phyloP scores from a whole-genome alignment of 179 eudicot genomes.

The Silene coronaria region DNA sequence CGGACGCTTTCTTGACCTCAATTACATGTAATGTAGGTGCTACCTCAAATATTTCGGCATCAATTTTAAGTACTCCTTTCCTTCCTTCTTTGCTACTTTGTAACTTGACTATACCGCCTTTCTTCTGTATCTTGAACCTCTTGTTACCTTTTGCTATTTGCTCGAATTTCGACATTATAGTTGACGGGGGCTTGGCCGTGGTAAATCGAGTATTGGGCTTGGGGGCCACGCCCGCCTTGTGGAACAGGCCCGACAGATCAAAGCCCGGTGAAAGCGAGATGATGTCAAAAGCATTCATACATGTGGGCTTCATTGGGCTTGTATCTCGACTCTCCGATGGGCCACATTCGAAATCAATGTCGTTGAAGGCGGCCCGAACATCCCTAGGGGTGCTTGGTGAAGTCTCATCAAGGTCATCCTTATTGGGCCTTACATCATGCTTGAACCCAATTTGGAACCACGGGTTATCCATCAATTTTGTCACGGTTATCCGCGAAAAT shows the following conservation, averaged over 20 bases:
- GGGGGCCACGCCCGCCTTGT: conserved; percentile 19
- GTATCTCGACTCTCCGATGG: conserved; percentile 2
- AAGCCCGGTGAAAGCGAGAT: conserved; percentile 68
- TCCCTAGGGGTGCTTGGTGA: conserved; percentile 39
- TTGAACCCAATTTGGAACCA: conserved; percentile 64
- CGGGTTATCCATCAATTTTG: conserved; percentile 44
- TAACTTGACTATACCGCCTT: conserved; percentile 50
- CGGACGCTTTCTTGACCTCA: conserved; percentile 65
- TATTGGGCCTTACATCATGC: conserved; percentile 14
- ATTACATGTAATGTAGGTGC: conserved; percentile 62
- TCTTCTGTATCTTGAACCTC: conserved; percentile 46
- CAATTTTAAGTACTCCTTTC: conserved; percentile 54
- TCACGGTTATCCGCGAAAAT: conserved; percentile 38
- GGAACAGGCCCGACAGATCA: conserved; percentile 56
- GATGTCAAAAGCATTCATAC: conserved; percentile 70
- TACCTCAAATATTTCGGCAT: conserved; percentile 76
- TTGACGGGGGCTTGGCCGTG: conserved; percentile 35
- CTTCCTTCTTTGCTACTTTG: conserved; percentile 59
- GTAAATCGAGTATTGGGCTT: conserved; percentile 47
- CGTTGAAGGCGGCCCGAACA: conserved; percentile 28
- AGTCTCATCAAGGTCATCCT: conserved; percentile 13
- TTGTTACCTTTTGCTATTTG: conserved; percentile 43
- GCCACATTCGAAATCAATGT: conserved; percentile 19
- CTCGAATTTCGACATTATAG: conserved; percentile 52
- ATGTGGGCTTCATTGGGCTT: conserved; percentile 35